Evolutionary conservation across 2,329 filamentous ascomycete species (phyloP).

Genomic region (Fusarium heterosporum): DNA sequence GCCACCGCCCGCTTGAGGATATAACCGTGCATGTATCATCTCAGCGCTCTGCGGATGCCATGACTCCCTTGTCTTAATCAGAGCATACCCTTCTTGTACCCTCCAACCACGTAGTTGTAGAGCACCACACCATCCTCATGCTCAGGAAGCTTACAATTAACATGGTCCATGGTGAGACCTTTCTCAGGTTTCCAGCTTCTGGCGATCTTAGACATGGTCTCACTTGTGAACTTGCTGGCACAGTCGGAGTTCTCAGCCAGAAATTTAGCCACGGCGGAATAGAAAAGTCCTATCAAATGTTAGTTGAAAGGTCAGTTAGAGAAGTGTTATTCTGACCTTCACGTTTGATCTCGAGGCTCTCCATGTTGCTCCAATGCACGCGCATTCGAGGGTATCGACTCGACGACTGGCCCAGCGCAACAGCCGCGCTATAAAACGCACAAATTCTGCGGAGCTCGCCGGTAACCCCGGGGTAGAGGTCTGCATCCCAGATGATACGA

Average conservation of each 20-base stretch:
- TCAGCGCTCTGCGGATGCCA: not conserved
- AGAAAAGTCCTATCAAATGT: not conserved
- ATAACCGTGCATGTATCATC: not conserved
- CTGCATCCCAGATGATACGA: accelerated
- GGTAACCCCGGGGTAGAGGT: not conserved
- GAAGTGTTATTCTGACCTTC: not conserved
- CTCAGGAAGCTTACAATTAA: not conserved
- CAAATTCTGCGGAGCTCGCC: not conserved
- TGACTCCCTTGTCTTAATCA: not conserved
- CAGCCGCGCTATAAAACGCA: not conserved
- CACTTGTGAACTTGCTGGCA: not conserved
- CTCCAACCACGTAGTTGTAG: not conserved
- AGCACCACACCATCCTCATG: not conserved
- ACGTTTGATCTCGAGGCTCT: not conserved
- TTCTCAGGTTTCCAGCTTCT: not conserved
- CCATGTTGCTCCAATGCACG: not conserved
- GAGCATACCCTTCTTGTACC: not conserved
- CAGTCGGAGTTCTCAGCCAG: not conserved
- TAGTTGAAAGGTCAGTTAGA: not conserved
- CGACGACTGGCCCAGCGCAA: accelerated
- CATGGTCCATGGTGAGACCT: not conserved
- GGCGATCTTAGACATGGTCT: not conserved
- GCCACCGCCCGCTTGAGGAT: not conserved
- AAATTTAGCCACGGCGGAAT: not conserved
- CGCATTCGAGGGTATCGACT: not conserved